Conservation (phyloP, 2,329 filamentous ascomycete genomes). For the Didymella segeticola region DNA sequence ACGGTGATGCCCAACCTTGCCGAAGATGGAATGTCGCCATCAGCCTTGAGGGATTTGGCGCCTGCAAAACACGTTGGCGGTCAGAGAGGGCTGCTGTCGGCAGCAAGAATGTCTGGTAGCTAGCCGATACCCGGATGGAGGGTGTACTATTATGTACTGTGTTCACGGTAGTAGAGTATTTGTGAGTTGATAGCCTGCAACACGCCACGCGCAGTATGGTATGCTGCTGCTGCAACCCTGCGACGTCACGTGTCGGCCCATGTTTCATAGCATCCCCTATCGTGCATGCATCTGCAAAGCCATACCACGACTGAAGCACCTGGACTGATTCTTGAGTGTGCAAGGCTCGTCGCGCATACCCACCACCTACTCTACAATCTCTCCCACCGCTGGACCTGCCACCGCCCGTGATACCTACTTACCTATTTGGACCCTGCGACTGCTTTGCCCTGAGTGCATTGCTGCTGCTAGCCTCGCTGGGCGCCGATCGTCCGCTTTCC, state of each 20-base stretch:
- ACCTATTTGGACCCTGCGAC: too few species aligned
- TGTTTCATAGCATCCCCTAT: constrained; percentile 30
- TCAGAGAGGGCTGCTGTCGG: neutral
- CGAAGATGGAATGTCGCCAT: constrained; percentile 7
- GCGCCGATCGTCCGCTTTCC: too few species aligned
- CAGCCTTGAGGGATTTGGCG: neutral
- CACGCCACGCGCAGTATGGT: neutral
- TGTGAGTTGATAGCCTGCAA: constrained; percentile 1
- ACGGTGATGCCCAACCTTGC: constrained; percentile 15
- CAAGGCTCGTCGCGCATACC: too few species aligned
- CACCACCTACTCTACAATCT: too few species aligned
- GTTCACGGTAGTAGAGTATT: neutral
- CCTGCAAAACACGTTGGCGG: neutral
- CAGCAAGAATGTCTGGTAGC: neutral
- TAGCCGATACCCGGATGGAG: neutral
- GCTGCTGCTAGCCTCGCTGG: too few species aligned
- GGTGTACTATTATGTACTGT: too few species aligned
- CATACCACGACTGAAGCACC: neutral
- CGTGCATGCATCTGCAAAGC: constrained; percentile 21
- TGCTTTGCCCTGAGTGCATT: too few species aligned
- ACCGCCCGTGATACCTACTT: too few species aligned
- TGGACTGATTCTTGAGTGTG: too few species aligned
- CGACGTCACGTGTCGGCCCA: constrained; percentile 21
- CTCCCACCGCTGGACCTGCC: too few species aligned
- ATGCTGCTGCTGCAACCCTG: neutral